Base-by-base conservation (phyloP, 306 rosid genomes). In the Rosa rugosa region DNA sequence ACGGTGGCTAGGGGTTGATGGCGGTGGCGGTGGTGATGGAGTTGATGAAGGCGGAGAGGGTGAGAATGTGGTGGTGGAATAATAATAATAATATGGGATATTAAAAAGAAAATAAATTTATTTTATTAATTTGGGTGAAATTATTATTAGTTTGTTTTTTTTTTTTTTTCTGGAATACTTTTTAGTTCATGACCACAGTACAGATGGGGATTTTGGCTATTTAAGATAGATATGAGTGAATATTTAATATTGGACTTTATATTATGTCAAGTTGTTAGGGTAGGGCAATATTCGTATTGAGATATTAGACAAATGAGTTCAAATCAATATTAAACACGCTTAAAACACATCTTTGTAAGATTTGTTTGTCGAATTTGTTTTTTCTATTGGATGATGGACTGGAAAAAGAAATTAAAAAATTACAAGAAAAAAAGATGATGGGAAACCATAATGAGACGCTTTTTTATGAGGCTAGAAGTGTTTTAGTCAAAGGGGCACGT, bases 1-100 rank as follows among this genome's bases (percentile, higher is more conserved):
- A 27, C 45, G n/a, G 70, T 82, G 85, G 87, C 53, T 70, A 8
- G 91, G 41, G 8, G 82, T 62, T 8, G 81, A 75, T 9, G 86
- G 34, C 3, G 85, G 73, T 0, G 88, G 23, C 7, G 46, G 36
- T 7, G 81, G 4, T 22, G 83, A 17, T 1, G 88, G 77, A 5
- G 81, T 63, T 54, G 80, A 81, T 54, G 80, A 81, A 67, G 72
- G 73, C 0, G 80, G 11, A 4, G 82, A 47, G 5, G 77, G 75
- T 65, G 76, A 46, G 31, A 67, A 64, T 66, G 41, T 67, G 62
- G 72, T 23, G 9, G 79, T 75, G 50, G 72, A 51, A 31, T 63
- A 54, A n/a, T 38, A 10, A 36, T 31, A 5, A 5, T 42, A 41
- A 40, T 18, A 69, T 17, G 22, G 36, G n/a, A 14, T 23, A 41